Percentiles rank a stretch among this genome's conserved stretches.
Evolutionary conservation across 2,329 filamentous ascomycete genomes (phyloP).

Genomic region (Xylaria digitata): DNA sequence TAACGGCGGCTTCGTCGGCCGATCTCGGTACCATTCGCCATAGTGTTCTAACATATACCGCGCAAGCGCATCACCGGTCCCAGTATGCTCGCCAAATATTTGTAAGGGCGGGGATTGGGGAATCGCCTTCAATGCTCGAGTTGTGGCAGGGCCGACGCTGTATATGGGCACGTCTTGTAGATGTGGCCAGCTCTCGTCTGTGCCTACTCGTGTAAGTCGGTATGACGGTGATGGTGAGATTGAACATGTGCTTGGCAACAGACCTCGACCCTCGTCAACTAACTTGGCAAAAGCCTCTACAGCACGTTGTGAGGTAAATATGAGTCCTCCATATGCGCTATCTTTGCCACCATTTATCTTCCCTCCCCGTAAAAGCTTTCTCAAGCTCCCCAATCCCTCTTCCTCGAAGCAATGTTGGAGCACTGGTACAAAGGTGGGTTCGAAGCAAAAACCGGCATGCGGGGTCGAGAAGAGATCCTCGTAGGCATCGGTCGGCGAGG

Average conservation of each 20-base stretch:
- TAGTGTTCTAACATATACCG: slow-evolving; percentile 84
- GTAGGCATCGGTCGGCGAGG: slow-evolving; percentile 76
- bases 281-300: slow-evolving; percentile 80
- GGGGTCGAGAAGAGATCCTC: slow-evolving; percentile 70
- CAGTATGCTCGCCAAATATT: slow-evolving; percentile 83
- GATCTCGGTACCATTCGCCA: slow-evolving; percentile 60
- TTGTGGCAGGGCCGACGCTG: slow-evolving; percentile 84
- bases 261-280: slow-evolving; percentile 64
- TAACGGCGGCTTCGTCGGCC: slow-evolving; percentile 67
- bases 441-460: slow-evolving; percentile 60
- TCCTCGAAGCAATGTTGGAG: slow-evolving; percentile 76
- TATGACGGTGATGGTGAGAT: neutral
- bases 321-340: slow-evolving; percentile 75
- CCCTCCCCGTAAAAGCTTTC: slow-evolving; percentile 59
- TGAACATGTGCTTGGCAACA: slow-evolving; percentile 22
- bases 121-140: slow-evolving; percentile 74
- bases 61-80: slow-evolving; percentile 84
- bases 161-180: slow-evolving; percentile 73
- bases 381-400: slow-evolving; percentile 66
- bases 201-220: slow-evolving; percentile 45
- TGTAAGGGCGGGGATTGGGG: slow-evolving; percentile 63
- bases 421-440: slow-evolving; percentile 79
- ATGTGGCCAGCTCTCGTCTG: slow-evolving; percentile 59
- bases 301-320: slow-evolving; percentile 86
- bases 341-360: slow-evolving; percentile 55